Base-by-base conservation (phyloP, 129 eudicot genomes). In the Oenanthe sinensis region DNA sequence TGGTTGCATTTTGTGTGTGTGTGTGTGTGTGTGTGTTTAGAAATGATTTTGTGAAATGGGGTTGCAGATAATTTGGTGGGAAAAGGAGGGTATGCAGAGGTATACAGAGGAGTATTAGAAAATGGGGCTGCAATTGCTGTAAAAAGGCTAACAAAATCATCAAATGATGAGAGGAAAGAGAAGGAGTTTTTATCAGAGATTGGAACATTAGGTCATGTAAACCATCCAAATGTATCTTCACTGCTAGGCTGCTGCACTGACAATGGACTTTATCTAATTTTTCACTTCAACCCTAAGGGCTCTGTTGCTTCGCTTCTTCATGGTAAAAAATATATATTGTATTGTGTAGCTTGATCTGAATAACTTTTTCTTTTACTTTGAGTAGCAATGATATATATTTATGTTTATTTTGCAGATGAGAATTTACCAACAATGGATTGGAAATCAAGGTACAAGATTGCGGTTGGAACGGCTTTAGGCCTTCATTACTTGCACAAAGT, bases 41-140 rank as follows among this genome's bases (percentile, higher is more conserved):
- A 70, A 19, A 0, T 22, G 60, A 14, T 45, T 74, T 52, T 62
- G 78, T 80, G 76, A 70, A 74, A 77, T 80, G 71, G 83, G 71
- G 2, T 70, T 82, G 67, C 90, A 95, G 99, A 92, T 50, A 95
- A 95, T 77, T 81, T 95, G 91, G 99, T 90, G 28, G 99, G 99
- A 36, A 90, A 86, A 87, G 99, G 99, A 82, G 99, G 99, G 85
- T 92, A 83, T 86, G 97, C 99, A 81, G 96, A 91, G 91, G 99
- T 95, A 14, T 95, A 91, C 86, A 92, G 87, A 85, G 99, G 99
- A 50, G 86, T 87, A 47, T 69, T 95, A 40, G 82, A 82, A 84
- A 87, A 88, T 83, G 99, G 97, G 19, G 87, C 86, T 48, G 82
- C 93, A 81, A 92, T 95, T 71, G 99, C 99, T 0, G 97, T 95